Conservation (phyloP, 805 yeast species). For the Hanseniaspora hatyaiensis region DNA sequence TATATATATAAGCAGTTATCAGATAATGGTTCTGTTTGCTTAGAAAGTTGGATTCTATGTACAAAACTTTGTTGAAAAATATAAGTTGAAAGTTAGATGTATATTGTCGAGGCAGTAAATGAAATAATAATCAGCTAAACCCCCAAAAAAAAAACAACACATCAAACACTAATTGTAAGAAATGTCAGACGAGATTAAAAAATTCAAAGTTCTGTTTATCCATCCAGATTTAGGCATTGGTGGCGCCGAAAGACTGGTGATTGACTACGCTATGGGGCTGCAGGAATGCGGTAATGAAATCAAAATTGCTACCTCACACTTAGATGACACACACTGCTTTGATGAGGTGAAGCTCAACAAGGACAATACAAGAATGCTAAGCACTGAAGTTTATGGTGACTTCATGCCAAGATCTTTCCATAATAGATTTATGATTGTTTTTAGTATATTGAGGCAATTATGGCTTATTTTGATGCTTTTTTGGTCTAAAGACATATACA, state of each 20-base stretch:
- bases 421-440: constrained; percentile 65
- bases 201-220: constrained; percentile 63
- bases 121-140: no score
- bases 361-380: constrained; percentile 26
- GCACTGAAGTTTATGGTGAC: constrained; percentile 63
- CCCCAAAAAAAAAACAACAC: neutral
- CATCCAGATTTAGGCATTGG: constrained; percentile 97
- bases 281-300: constrained; percentile 56
- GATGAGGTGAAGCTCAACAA: constrained; percentile 68
- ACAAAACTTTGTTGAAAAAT: no score
- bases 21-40: no score
- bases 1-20: no score
- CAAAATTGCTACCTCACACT: constrained; percentile 74
- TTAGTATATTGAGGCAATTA: constrained; percentile 74
- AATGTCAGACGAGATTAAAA: constrained; percentile 5
- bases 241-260: constrained; percentile 95
- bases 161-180: neutral
- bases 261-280: constrained; percentile 85
- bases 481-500: constrained; percentile 34
- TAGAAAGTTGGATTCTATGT: no score
- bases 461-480: constrained; percentile 44
- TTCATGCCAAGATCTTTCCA: constrained; percentile 57
- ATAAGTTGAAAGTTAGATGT: no score
- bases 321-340: constrained; percentile 76
- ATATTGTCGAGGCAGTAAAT: no score